Base-by-base conservation (phyloP, 441 rosid species). In the Gossypium gossypioides region DNA sequence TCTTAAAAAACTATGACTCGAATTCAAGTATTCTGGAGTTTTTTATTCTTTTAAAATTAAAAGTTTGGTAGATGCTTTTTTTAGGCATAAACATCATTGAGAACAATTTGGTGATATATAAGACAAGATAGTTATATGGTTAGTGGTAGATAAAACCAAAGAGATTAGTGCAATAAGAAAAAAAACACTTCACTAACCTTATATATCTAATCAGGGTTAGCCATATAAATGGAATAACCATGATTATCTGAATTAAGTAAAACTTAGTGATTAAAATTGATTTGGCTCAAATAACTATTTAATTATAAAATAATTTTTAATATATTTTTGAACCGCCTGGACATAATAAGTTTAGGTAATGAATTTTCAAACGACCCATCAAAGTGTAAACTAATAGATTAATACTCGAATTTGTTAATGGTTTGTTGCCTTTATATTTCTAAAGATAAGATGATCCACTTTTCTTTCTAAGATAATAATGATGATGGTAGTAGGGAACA, bases 121-220 rank as follows among this genome's bases (percentile, higher is more conserved):
- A 55, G 72, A 69, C 63, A 69, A 69, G 50, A 69, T 69, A 55
- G 13, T 50, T 54, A 56, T 54, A 13, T 54, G 48, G 7, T 18
- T 10, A 18, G 24, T 0, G 27, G n/a, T 4, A 46, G 12, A 9
- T 2, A 9, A 8, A 21, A 54, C 32, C 29, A 19, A 69, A 54
- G 27, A 48, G 42, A 15, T 54, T 46, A 52, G 59, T 16, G 60
- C 3, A 9, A 2, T 10, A 50, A 52, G 22, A 15, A 16, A 62
- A 9, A 68, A 3, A 68, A 0, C 1, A 50, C 21, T 50, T 50
- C 55, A 16, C 10, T 51, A 51, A 51, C 54, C 54, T n/a, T 48
- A 48, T 46, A 34, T 24, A 13, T 44, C 70, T 22, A 46, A 22
- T 46, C 22, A 13, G 18, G 63, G 21, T 55, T 52, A 69, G 18